These are phyloP conservation scores for Nematocida sp. DNA, from an alignment of 371 early-diverging fungal species.

Conservation along the genomic window DNA sequence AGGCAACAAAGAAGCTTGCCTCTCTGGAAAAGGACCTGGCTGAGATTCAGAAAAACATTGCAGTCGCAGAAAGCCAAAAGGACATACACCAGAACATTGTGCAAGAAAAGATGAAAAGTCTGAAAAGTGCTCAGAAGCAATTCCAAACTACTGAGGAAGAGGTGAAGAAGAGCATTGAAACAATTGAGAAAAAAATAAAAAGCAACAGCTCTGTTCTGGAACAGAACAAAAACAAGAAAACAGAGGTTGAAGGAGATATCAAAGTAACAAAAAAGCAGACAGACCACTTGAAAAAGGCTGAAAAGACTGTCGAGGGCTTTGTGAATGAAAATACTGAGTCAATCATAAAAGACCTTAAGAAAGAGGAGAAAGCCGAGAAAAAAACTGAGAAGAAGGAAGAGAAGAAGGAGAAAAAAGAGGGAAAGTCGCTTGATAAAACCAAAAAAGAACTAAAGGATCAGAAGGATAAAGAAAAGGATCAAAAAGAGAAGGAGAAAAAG, in stretches of 20 bases:
- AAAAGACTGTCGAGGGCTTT: slow-evolving; percentile 14
- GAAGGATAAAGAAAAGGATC: slow-evolving; percentile 46
- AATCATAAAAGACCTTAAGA: slow-evolving; percentile 28
- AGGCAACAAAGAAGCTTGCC: background rate
- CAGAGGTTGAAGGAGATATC: slow-evolving; percentile 14
- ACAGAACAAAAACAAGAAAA: slow-evolving; percentile 26
- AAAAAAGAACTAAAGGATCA: slow-evolving; percentile 33
- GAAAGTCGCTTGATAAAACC: slow-evolving; percentile 27
- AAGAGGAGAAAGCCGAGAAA: background rate
- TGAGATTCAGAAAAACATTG: slow-evolving; percentile 8
- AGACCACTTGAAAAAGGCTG: background rate
- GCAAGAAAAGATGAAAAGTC: background rate
- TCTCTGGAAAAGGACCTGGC: slow-evolving; percentile 6
- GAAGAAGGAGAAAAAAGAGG: background rate
- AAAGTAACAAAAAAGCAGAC: slow-evolving; percentile 13
- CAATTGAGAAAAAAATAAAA: background rate
- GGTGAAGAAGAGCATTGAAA: slow-evolving; percentile 12
- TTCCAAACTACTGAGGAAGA: slow-evolving; percentile 25
- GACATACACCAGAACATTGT: background rate
- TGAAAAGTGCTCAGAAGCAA: background rate
- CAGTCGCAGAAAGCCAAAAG: slow-evolving; percentile 11
- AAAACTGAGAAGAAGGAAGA: slow-evolving; percentile 12
- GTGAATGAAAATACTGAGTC: background rate
- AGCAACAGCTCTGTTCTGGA: slow-evolving; percentile 19
- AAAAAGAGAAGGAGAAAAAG: slow-evolving; percentile 5